Evolutionary conservation across 352 stramenopile species (phyloP), one percentile per base, ranked within the genome.

Genomic region (Globisporangium orthogonon): DNA sequence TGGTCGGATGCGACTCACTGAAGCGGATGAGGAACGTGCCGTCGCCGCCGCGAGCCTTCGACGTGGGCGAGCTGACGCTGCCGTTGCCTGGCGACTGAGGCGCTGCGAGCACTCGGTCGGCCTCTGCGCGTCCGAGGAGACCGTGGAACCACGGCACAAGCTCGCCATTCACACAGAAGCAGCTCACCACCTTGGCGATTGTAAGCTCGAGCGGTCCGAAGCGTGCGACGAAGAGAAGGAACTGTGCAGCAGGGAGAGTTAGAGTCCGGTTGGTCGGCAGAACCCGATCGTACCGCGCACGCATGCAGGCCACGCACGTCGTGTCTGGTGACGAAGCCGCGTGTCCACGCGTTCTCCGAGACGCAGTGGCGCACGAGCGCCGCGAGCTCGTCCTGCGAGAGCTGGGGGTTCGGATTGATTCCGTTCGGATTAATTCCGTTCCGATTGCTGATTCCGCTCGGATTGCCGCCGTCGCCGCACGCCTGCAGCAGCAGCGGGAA

Each of bases 111-210:
- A 78, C 54, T 1, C 56, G 51, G 35, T 93, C 80, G 0, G 80
- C 70, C 14, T 87, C 73, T 3, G 63, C 56, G 9, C 83, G 62
- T 2, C 69, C 71, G 46, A 89, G 67, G 33, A 73, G 66, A 29
- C 83, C 83, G 55, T 93, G 81, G 57, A 91, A 93, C 80, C 80
- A 93, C 54, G 75, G 56, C 52, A 82, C 78, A 11, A 93, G 46
- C 54, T 87, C 78, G 4, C 74, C 60, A 39, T 77, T 79, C 31
- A 74, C 63, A 7, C 70, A 81, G 18, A 91, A 84, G 55, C 77
- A 87, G 41, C 70, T 71, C 35, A 89, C 69, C 18, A 66, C 66
- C 58, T 87, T 88, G 62, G 67, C 54, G 17, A 89, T 48, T 44
- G 70, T 76, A 14, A 65, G 45, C 48, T 87, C 71, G 4, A 93